A percentile compares a stretch with the other conserved stretches of the same genome.
These are phyloP conservation scores for Eimeria zaria DNA, from an alignment of 169 alveolate genomes.

Conservation along the genomic window DNA sequence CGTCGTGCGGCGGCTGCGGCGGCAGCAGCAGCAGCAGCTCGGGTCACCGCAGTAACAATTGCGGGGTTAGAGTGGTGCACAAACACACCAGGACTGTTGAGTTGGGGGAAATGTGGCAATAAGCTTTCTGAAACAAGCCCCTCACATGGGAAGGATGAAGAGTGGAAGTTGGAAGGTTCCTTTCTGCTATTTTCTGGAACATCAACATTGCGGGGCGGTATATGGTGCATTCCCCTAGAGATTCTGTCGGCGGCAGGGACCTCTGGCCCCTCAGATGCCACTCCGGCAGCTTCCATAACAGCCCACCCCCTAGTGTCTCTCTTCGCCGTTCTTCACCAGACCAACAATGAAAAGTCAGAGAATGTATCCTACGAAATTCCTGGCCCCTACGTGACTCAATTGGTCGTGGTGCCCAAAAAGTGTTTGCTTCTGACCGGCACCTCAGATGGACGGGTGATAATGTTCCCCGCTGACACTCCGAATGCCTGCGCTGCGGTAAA, in stretches of 20 bases:
- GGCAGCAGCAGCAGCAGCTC: slow-evolving; percentile 56
- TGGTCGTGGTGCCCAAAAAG: neutral
- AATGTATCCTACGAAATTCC: neutral
- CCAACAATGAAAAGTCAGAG: slow-evolving; percentile 15
- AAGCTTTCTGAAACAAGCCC: neutral
- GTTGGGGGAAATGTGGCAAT: slow-evolving; percentile 4
- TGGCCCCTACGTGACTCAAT: slow-evolving; percentile 52
- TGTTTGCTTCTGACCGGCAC: slow-evolving; percentile 57
- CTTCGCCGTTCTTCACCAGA: slow-evolving; percentile 40
- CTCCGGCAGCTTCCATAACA: neutral
- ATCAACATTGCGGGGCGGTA: slow-evolving; percentile 14
- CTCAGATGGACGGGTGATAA: slow-evolving; percentile 62
- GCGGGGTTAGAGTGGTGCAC: neutral
- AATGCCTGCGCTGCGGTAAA: slow-evolving; percentile 59
- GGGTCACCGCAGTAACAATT: slow-evolving; percentile 47
- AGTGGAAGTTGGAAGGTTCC: neutral
- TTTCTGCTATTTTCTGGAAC: slow-evolving; percentile 51
- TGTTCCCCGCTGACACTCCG: slow-evolving; percentile 51
- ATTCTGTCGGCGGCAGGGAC: neutral
- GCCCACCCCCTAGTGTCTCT: slow-evolving; percentile 57
- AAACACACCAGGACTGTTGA: neutral
- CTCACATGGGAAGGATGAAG: neutral
- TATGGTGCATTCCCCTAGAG: slow-evolving; percentile 63
- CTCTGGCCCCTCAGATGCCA: neutral
- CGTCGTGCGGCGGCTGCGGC: slow-evolving; percentile 64